Evolutionary conservation across 495 filamentous ascomycete species (phyloP).

Genomic region (Podospora pseudocomata): DNA sequence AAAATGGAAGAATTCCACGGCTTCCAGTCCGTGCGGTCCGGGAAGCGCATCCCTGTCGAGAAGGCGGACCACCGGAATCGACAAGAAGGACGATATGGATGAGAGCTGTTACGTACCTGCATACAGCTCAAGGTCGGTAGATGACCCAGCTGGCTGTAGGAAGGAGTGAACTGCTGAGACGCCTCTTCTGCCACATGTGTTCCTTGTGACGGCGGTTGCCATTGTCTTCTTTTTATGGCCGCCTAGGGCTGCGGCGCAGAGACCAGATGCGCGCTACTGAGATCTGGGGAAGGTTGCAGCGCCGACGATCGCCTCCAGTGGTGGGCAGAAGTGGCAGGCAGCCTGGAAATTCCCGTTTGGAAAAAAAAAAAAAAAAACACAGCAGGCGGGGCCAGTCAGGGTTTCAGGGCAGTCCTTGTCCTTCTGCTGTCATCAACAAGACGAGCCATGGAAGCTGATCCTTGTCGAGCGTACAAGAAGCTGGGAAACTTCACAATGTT

Average conservation of each 20-base stretch:
- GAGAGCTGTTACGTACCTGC: not conserved
- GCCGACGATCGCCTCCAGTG: slow-evolving; percentile 15
- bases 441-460: not conserved
- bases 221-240: not conserved
- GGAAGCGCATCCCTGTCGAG: slow-evolving; percentile 2
- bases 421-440: not conserved
- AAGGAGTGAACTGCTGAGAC: not conserved
- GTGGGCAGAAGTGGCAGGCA: not conserved
- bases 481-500: slow-evolving; percentile 1
- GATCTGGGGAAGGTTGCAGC: slow-evolving; percentile 23
- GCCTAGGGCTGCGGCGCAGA: not conserved
- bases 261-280: slow-evolving; percentile 8
- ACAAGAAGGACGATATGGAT: not conserved
- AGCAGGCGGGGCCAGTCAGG: not conserved
- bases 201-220: not conserved
- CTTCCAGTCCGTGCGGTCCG: slow-evolving; percentile 18
- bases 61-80: not conserved
- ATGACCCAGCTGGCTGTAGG: not conserved
- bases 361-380: slow-evolving; percentile 17
- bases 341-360: slow-evolving; percentile 20
- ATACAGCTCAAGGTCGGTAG: not conserved
- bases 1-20: slow-evolving; percentile 11
- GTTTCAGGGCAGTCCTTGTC: slow-evolving; percentile 3
- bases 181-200: not conserved
- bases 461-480: not conserved